phyloP scores from a whole-genome alignment of 371 early-diverging fungal genomes.

The Mortierella polycephala region DNA sequence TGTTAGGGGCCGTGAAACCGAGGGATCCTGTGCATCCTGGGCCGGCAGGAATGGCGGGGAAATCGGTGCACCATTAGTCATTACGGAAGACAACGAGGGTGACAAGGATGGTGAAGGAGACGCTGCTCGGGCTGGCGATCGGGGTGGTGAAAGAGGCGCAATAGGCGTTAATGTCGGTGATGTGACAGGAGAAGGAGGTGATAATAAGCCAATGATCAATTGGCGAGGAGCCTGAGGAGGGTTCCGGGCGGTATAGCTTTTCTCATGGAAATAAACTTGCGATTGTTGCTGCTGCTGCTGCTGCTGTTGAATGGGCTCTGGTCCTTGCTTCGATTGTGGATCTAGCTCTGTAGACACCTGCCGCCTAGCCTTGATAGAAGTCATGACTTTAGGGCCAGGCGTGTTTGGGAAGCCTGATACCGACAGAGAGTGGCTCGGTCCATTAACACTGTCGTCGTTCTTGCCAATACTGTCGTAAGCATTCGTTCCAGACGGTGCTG shows the following conservation, averaged over 20 bases:
- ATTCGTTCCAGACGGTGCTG: too few species aligned
- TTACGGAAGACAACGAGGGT: background rate
- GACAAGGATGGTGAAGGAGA: background rate
- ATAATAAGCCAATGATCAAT: background rate
- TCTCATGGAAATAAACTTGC: background rate
- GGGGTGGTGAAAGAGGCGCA: background rate
- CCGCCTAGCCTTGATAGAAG: background rate
- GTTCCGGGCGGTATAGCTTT: too few species aligned
- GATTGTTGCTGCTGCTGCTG: background rate
- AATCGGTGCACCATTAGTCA: too few species aligned
- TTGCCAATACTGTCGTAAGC: too few species aligned
- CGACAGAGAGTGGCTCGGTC: background rate
- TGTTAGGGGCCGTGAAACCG: background rate
- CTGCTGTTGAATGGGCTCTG: background rate
- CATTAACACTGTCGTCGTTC: background rate
- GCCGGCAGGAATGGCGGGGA: too few species aligned
- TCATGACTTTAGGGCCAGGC: background rate
- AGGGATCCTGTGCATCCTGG: too few species aligned
- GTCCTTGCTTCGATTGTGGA: background rate
- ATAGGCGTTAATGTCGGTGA: background rate
- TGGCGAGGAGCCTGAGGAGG: background rate
- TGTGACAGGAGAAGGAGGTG: background rate
- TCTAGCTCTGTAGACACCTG: background rate
- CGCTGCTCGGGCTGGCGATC: background rate
- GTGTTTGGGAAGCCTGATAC: background rate